Evolutionary conservation across 1,139 yeast genomes (phyloP).

Genomic region (Yamadazyma friedrichii): DNA sequence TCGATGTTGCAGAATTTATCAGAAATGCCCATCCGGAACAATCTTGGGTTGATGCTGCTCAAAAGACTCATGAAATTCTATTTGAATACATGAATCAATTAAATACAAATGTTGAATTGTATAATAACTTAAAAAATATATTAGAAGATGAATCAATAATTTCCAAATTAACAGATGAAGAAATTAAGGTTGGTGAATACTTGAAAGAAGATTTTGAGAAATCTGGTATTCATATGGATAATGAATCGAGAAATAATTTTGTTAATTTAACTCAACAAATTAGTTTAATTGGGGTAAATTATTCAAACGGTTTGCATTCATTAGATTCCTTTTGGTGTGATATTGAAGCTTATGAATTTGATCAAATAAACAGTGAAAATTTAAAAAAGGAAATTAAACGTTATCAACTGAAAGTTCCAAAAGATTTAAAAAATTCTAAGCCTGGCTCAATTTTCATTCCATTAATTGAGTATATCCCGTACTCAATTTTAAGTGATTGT

Average conservation of each 20-base stretch:
- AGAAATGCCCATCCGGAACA: conserved; percentile 83
- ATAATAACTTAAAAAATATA: conserved; percentile 55
- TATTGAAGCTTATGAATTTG: conserved; percentile 31
- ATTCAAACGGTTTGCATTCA: conserved; percentile 56
- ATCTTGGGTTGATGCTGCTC: conserved; percentile 76
- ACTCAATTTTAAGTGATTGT: conserved; percentile 61
- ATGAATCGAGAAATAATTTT: conserved; percentile 63
- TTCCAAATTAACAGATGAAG: conserved; percentile 58
- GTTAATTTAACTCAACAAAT: conserved; percentile 80
- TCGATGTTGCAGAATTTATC: conserved; percentile 91
- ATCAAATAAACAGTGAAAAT: conserved; percentile 21
- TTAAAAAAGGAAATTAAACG: conserved; percentile 27
- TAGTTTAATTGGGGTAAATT: conserved; percentile 79
- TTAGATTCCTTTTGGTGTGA: conserved; percentile 40
- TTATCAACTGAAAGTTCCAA: conserved; percentile 24
- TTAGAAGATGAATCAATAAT: conserved; percentile 43
- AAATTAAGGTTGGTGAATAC: conserved; percentile 76
- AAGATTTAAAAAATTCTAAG: conserved; percentile 9
- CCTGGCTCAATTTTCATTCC: conserved; percentile 45
- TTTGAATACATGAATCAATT: conserved; percentile 92
- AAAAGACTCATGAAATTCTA: conserved; percentile 82
- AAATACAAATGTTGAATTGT: conserved; percentile 80
- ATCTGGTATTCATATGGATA: conserved; percentile 85
- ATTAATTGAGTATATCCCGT: conserved; percentile 66
- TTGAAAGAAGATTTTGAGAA: conserved; percentile 83